Conservation (phyloP, 805 yeast genomes). For the Sugiyamaella floridensis region DNA sequence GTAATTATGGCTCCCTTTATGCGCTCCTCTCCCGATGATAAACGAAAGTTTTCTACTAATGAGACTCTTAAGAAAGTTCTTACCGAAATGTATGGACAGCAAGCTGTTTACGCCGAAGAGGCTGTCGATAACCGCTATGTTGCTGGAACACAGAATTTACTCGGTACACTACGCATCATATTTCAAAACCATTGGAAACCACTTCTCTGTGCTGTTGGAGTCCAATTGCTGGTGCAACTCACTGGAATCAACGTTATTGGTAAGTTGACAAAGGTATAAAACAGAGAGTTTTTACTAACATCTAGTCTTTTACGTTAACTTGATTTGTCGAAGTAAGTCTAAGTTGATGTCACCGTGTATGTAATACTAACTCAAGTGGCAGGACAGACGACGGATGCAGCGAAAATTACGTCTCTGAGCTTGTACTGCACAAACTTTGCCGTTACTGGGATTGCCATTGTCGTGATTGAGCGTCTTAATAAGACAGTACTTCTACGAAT, state of each 20-base stretch:
- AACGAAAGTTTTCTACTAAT: neutral
- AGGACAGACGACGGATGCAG: neutral
- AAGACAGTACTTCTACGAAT: neutral
- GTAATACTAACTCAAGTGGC: neutral
- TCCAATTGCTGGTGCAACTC: constrained; percentile 11
- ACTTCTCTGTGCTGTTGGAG: constrained; percentile 3
- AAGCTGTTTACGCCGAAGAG: neutral
- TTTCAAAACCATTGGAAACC: neutral
- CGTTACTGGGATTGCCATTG: neutral
- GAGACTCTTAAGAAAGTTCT: neutral
- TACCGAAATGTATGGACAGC: neutral
- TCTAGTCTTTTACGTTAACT: constrained; percentile 8
- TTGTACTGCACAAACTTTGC: neutral
- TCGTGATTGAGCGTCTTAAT: neutral
- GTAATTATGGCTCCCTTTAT: neutral
- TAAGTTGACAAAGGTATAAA: neutral
- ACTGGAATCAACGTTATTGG: constrained; percentile 13
- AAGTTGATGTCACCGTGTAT: neutral
- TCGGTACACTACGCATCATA: neutral
- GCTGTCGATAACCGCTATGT: neutral
- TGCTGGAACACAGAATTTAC: neutral
- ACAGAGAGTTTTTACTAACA: neutral
- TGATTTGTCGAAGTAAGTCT: constrained; percentile 7
- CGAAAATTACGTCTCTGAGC: neutral
- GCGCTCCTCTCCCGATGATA: neutral